A percentile compares a stretch with the other conserved stretches of the same genome.
phyloP scores from a whole-genome alignment of 78 protist species.

The Bigelowiella natans region DNA sequence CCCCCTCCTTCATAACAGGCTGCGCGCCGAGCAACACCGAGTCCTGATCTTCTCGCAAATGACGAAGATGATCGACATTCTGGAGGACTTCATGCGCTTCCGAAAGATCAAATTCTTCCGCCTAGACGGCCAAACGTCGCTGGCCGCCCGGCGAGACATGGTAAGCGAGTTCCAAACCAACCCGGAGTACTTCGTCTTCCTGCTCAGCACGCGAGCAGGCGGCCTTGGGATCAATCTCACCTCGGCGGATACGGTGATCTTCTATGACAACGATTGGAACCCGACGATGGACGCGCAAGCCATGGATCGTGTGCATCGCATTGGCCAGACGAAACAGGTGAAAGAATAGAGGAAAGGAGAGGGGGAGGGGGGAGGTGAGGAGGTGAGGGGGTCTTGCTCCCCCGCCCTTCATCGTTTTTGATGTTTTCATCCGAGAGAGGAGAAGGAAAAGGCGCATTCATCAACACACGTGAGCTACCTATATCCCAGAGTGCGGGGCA shows the following conservation, averaged over 20 bases:
- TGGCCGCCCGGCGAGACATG: not conserved
- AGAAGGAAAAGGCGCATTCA: too few relatives aligned
- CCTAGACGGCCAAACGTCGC: not conserved
- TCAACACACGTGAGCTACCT: too few relatives aligned
- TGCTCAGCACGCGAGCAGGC: slow-evolving; percentile 29
- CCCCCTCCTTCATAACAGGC: not conserved
- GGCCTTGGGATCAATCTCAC: slow-evolving; percentile 61
- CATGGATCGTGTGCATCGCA: slow-evolving; percentile 38
- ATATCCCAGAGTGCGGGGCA: too few relatives aligned
- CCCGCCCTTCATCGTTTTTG: too few relatives aligned
- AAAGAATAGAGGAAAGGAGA: too few relatives aligned
- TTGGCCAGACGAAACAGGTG: slow-evolving; percentile 49
- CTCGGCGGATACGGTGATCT: slow-evolving; percentile 51
- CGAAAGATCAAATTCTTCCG: not conserved
- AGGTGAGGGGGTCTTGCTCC: too few relatives aligned
- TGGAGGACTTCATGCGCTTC: slow-evolving; percentile 18
- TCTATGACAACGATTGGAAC: slow-evolving; percentile 62
- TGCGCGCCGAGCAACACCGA: slow-evolving; percentile 31
- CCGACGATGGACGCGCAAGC: slow-evolving; percentile 36
- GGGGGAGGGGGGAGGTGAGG: too few relatives aligned
- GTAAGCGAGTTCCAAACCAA: not conserved
- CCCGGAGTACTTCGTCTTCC: not conserved
- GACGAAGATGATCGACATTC: not conserved
- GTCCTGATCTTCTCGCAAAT: slow-evolving; percentile 53
- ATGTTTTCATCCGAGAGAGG: too few relatives aligned